Evolutionary conservation across 257 asterid genomes (phyloP), one percentile per base, ranked within the genome.

Genomic region (Fraxinus anomala): DNA sequence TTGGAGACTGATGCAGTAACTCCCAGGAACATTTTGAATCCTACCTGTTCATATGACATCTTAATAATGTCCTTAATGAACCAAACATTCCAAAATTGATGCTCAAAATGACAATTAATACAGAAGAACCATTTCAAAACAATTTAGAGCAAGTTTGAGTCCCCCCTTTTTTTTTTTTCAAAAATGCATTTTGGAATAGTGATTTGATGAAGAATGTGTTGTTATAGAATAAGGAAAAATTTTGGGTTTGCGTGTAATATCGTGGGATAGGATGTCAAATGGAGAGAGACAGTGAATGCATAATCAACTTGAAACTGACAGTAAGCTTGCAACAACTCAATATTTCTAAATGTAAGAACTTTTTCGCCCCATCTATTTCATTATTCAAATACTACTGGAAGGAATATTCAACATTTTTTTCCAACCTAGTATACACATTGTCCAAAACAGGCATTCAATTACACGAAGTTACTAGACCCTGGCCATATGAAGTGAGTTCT

Each of bases 11-110:
- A 86, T 74, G 97, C 97, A 79, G 96, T 86, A 68, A 93, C 91
- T 65, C 98, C 97, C 36, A 93, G 83, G 89, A 93, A 93, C 98
- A 91, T 93, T 87, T 93, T 93, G 83, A 93, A 89, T 39, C 96
- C 97, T 76, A 93, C 98, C 97, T 93, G 89, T 81, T 78, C 67
- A 61, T 42, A 75, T n/a, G 61, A 42, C 49, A 42, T 42, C 36
- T 77, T 26, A 72, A 40, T 72, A 72, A 12, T 13, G 75, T 6
- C 23, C 9, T 71, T 37, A 5, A 37, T 37, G 51, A 69, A 39
- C 28, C 47, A 21, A 6, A 59, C 67, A 59, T 21, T 59, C 9
- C 11, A n/a, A 54, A 54, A 19, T 54, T 19, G 65, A 1, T 54
- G 26, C 65, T 54, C 26, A 19, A 54, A 54, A 47, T 26, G 65